phyloP scores from a whole-genome alignment of 2,329 filamentous ascomycete species.

The Chalara sp. region DNA sequence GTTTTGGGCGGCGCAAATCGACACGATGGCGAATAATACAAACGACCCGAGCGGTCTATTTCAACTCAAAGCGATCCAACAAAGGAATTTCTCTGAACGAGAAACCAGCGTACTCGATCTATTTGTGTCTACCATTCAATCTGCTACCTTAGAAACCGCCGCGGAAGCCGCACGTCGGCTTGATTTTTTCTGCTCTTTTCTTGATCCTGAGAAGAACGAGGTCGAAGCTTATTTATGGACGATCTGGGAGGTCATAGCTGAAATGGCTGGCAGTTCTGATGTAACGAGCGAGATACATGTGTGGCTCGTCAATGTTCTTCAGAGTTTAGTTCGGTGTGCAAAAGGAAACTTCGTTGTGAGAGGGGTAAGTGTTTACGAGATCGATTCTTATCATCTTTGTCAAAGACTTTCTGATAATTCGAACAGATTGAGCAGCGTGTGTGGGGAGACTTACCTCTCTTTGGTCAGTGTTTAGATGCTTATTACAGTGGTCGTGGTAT shows the following conservation, averaged over 20 bases:
- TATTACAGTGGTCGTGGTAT: neutral
- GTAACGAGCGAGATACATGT: neutral
- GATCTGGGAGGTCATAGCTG: conserved; percentile 9
- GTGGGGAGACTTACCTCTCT: neutral
- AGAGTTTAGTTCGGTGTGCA: neutral
- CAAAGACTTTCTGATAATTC: neutral
- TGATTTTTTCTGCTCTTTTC: neutral
- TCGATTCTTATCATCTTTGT: neutral
- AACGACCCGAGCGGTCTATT: neutral
- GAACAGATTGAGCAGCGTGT: neutral
- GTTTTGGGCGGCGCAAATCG: neutral
- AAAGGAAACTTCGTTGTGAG: neutral
- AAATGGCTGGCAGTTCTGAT: neutral
- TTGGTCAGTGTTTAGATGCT: neutral
- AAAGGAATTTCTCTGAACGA: neutral
- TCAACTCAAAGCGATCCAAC: neutral
- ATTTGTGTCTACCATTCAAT: neutral
- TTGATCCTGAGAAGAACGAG: neutral
- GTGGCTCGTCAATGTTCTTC: neutral
- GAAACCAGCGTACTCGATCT: neutral
- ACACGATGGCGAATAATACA: neutral
- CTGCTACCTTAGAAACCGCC: neutral
- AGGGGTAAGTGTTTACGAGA: neutral
- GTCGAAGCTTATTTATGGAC: neutral
- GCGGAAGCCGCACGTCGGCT: neutral